These are phyloP conservation scores for Pyronema domesticum DNA, from an alignment of 495 filamentous ascomycete species.

Conservation along the genomic window DNA sequence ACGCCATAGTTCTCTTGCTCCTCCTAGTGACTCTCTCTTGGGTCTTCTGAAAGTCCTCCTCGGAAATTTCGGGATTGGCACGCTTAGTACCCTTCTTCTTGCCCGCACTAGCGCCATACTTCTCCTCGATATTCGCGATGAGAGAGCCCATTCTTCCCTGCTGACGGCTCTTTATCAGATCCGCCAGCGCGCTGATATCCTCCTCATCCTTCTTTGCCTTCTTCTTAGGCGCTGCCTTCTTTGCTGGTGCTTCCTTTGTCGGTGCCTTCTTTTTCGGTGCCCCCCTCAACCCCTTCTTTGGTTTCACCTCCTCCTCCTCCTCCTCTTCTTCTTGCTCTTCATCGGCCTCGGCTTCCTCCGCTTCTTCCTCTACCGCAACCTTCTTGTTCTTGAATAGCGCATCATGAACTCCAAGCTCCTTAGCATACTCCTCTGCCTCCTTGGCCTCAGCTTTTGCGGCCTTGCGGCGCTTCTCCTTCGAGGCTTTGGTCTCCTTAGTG, in stretches of 20 bases:
- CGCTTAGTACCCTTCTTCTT: constrained; percentile 27
- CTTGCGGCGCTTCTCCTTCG: constrained; percentile 44
- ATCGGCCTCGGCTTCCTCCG: constrained; percentile 24
- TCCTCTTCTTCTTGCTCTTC: constrained; percentile 5
- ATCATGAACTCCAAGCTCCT: constrained; percentile 50
- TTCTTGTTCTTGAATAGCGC: constrained; percentile 33
- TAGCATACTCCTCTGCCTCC: constrained; percentile 55
- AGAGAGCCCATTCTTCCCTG: constrained; percentile 36
- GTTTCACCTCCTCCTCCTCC: constrained; percentile 6
- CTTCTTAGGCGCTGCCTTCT: neutral
- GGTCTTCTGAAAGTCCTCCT: constrained; percentile 47
- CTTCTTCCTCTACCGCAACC: constrained; percentile 18
- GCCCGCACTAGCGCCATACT: constrained; percentile 40
- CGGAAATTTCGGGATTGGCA: constrained; percentile 36
- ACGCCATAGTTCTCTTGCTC: neutral
- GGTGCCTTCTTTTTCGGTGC: neutral
- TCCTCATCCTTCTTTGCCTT: constrained; percentile 19
- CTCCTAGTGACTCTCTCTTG: constrained; percentile 17
- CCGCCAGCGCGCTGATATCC: constrained; percentile 34
- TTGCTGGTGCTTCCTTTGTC: constrained; percentile 7
- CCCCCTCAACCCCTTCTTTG: neutral
- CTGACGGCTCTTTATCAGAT: constrained; percentile 41
- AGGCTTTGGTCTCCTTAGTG: constrained; percentile 47
- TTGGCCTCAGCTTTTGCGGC: constrained; percentile 45
- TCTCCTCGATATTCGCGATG: constrained; percentile 51